These are phyloP conservation scores for Coemansia sp. DNA, from an alignment of 192 early-diverging fungal species.

Conservation along the genomic window DNA sequence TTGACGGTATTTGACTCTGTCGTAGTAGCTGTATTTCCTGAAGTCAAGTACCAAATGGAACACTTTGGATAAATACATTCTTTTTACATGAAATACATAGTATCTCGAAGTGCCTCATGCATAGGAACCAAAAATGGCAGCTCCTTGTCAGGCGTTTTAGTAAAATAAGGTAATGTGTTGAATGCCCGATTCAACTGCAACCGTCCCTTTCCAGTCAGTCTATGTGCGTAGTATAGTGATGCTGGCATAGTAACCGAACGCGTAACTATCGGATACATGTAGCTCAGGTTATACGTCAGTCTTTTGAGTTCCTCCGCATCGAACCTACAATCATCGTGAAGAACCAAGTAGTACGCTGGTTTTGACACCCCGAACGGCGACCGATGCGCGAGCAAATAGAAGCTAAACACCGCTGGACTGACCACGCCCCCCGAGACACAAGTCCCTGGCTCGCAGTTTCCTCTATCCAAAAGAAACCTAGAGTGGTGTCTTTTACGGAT, in stretches of 20 bases:
- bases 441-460: slow-evolving; percentile 38
- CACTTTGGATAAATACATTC: neutral
- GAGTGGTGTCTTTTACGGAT: slow-evolving; percentile 39
- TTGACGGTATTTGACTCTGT: slow-evolving; percentile 80
- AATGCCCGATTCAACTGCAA: slow-evolving; percentile 27
- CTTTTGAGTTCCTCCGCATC: slow-evolving; percentile 4
- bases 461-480: slow-evolving; percentile 17
- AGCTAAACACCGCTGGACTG: slow-evolving; percentile 23
- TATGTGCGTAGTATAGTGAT: slow-evolving; percentile 47
- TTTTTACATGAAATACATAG: slow-evolving; percentile 45
- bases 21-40: slow-evolving; percentile 71
- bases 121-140: slow-evolving; percentile 25
- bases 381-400: slow-evolving; percentile 32
- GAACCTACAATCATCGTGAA: slow-evolving; percentile 34
- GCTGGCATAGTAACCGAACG: slow-evolving; percentile 39
- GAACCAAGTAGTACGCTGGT: slow-evolving; percentile 35
- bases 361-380: slow-evolving; percentile 24
- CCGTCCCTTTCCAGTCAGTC: slow-evolving; percentile 33
- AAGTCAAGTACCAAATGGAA: slow-evolving; percentile 51
- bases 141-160: neutral
- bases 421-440: slow-evolving; percentile 6
- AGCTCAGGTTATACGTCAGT: slow-evolving; percentile 38
- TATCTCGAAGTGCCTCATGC: slow-evolving; percentile 24
- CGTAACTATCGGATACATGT: slow-evolving; percentile 30
- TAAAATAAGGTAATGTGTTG: slow-evolving; percentile 13